Base-by-base conservation (phyloP, 345 rosid genomes). In the Pistacia atlantica region DNA sequence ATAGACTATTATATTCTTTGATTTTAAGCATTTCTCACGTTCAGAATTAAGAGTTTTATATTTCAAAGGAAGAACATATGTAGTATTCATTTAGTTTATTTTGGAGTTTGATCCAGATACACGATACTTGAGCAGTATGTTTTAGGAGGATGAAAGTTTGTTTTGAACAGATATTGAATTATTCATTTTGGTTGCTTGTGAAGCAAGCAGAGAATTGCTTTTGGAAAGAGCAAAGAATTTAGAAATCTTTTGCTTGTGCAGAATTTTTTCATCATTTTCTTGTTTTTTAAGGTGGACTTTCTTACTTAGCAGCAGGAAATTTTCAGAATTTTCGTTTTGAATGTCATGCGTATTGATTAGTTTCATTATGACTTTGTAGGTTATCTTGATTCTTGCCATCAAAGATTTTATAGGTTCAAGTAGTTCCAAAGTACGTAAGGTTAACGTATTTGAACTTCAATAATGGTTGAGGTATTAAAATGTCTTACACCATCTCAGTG, bases 381-480 rank as follows among this genome's bases (percentile, higher is more conserved):
- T 17, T 54, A 54, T 78, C 33, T 17, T 69, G 42, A 33, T 75
- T 70, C 61, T 82, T 67, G 69, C 58, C 28, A 13, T 60, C 22
- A 9, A 46, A 37, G 56, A 59, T 51, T 45, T 20, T 57, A 55
- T 28, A 35, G 37, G 9, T 37, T 9, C 31, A 10, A 46, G 59
- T 20, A 37, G 28, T 59, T 18, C 25, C n/a, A 17, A 10, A 10
- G 57, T 13, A n/a, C 57, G 1, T 18, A 67, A 49, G 46, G 46
- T 42, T 42, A 42, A 42, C 46, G 8, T 42, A 5, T 11, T 67
- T 54, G 57, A 51, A 28, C 69, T 55, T 72, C 37, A 57, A 74
- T 61, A 74, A 94, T 92, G 97, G 91, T 90, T 61, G 97, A 94
- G 98, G 97, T 90, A 83, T 38, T 37, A 17, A 31, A 75, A 37